Evolutionary conservation across 345 rosid genomes (phyloP).

Genomic region (Salix koriyanagi): DNA sequence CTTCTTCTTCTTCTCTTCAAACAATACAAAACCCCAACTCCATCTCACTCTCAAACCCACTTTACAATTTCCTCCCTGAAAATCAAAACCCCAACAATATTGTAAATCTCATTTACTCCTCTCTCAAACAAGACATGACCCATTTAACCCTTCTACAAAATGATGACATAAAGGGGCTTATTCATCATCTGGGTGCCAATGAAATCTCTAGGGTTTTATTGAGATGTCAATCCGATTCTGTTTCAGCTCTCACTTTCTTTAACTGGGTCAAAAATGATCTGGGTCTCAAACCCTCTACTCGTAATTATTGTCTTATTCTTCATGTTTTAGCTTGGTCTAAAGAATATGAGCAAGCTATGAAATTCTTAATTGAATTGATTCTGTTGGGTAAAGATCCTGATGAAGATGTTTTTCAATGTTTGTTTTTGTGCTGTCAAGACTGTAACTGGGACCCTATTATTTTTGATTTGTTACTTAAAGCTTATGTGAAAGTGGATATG

Average conservation of each 20-base stretch:
- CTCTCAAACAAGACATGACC: conserved; percentile 14
- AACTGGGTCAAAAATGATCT: conserved; percentile 24
- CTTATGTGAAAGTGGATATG: conserved; percentile 17
- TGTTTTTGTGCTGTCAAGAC: conserved; percentile 16
- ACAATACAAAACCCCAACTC: conserved; percentile 2
- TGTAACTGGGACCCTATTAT: conserved; percentile 25
- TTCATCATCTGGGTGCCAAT: conserved; percentile 19
- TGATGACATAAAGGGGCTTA: conserved; percentile 6
- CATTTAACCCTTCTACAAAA: conserved; percentile 2
- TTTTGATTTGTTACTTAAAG: conserved; percentile 23
- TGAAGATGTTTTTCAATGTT: conserved; percentile 16
- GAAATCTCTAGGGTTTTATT: conserved; percentile 24
- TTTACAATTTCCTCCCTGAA: conserved; percentile 24
- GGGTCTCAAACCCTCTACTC: conserved; percentile 11
- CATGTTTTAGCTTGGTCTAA: conserved; percentile 21
- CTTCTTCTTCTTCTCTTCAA: conserved; percentile 11
- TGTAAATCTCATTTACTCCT: conserved; percentile 15
- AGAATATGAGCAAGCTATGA: conserved; percentile 21
- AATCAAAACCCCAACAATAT: conserved; percentile 21
- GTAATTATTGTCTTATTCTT: conserved; percentile 17
- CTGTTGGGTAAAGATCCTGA: conserved; percentile 3
- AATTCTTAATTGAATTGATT: conserved; percentile 16
- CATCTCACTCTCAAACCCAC: conserved; percentile 13
- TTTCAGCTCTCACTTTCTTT: conserved; percentile 25
- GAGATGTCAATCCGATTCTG: conserved; percentile 25